Conservation (phyloP, 106 monocot species). For the Dendrobium chrysotoxum region DNA sequence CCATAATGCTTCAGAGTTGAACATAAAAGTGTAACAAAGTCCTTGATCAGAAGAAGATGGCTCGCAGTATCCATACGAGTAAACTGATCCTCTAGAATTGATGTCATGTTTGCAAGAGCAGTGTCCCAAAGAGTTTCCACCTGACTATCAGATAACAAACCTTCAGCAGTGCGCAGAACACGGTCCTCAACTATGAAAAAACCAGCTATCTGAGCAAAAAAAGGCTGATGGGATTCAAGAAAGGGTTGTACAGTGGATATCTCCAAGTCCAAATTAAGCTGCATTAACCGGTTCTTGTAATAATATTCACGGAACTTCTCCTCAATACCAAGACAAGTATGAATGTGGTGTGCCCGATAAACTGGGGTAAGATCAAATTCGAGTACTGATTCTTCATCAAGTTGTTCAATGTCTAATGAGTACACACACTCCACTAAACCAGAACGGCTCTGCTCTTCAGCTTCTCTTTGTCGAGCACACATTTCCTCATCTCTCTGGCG, state of each 20-base stretch:
- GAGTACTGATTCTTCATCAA: constrained; percentile 44
- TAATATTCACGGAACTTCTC: constrained; percentile 78
- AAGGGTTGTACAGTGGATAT: constrained; percentile 63
- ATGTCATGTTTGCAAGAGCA: constrained; percentile 29
- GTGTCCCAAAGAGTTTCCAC: constrained; percentile 59
- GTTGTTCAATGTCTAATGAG: constrained; percentile 39
- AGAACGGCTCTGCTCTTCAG: constrained; percentile 51
- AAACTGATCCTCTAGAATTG: constrained; percentile 46
- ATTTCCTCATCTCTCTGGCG: constrained; percentile 67
- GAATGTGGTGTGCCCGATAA: constrained; percentile 72
- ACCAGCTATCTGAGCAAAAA: constrained; percentile 82
- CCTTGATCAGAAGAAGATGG: constrained; percentile 57
- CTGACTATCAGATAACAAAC: constrained; percentile 40
- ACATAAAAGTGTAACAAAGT: constrained; percentile 48
- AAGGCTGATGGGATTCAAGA: constrained; percentile 81
- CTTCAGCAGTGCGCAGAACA: constrained; percentile 32
- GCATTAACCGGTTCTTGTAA: constrained; percentile 83
- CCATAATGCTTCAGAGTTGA: constrained; percentile 51
- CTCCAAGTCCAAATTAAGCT: constrained; percentile 79
- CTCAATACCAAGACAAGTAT: constrained; percentile 54
- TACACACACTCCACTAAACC: constrained; percentile 49
- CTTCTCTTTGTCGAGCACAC: constrained; percentile 51
- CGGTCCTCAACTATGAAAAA: constrained; percentile 89
- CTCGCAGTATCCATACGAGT: constrained; percentile 42
- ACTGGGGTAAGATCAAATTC: constrained; percentile 81